phyloP scores from a whole-genome alignment of 2,329 filamentous ascomycete species.

The Venturiaceae sp. region DNA sequence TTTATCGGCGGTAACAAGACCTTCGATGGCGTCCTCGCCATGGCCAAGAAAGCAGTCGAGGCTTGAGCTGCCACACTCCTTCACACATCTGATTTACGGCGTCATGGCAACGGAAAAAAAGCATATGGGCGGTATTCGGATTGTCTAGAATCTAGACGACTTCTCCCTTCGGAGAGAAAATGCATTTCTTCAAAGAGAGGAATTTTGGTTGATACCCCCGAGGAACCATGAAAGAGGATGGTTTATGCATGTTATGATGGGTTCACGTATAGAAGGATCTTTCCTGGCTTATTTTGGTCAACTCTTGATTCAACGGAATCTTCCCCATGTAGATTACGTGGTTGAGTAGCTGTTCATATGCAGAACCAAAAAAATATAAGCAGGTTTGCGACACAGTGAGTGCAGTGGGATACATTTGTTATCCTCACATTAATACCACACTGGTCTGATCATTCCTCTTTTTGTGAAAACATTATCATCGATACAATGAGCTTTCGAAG shows the following conservation, averaged over 20 bases:
- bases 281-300: not conserved
- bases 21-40: conserved; percentile 75
- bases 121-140: not conserved
- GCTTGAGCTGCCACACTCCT: not conserved
- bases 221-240: not conserved
- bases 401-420: no score
- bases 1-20: conserved; percentile 96
- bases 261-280: not conserved
- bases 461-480: no score
- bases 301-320: not conserved
- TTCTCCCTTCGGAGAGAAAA: not conserved
- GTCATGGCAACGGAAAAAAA: not conserved
- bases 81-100: not conserved
- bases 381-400: not conserved
- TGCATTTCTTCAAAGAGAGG: not conserved
- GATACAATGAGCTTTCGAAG: no score
- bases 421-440: no score
- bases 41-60: conserved; percentile 68
- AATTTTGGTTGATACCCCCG: conserved; percentile 1
- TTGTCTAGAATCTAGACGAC: no score
- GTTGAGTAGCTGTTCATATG: not conserved
- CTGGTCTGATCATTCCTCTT: no score
- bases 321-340: not conserved
- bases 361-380: not conserved
- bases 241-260: not conserved